Conservation (phyloP, 2,329 filamentous ascomycete genomes). For the Trichophyton benhamiae region DNA sequence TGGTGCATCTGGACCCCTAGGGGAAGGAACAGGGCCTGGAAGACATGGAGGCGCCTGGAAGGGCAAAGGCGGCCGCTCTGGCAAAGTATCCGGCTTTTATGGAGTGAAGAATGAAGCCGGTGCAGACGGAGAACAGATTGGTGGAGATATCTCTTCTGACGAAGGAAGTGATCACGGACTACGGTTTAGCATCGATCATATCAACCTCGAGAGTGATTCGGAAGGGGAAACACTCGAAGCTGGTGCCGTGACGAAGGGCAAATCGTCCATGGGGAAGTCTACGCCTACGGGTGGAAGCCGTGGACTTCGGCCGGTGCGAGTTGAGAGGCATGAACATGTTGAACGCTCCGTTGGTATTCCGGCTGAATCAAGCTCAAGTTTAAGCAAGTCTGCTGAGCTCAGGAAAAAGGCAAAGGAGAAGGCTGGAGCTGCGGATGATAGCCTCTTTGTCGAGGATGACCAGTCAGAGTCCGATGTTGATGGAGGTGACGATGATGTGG, state of each 20-base stretch:
- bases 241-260: constrained; percentile 22
- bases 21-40: constrained; percentile 19
- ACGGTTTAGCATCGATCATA: constrained; percentile 45
- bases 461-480: constrained; percentile 15
- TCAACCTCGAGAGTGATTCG: constrained; percentile 45
- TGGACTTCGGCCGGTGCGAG: constrained; percentile 41
- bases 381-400: constrained; percentile 33
- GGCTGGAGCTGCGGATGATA: constrained; percentile 19
- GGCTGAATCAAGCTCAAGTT: constrained; percentile 41
- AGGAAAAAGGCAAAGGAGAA: constrained; percentile 26
- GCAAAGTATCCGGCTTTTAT: constrained; percentile 19
- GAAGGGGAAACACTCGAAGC: constrained; percentile 27
- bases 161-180: constrained; percentile 38
- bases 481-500: constrained; percentile 28
- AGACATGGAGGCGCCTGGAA: constrained; percentile 18
- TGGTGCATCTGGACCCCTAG: constrained; percentile 21
- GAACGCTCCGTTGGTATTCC: constrained; percentile 44
- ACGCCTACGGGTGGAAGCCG: constrained; percentile 11
- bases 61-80: constrained; percentile 16
- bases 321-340: constrained; percentile 44
- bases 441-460: constrained; percentile 25
- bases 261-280: constrained; percentile 16
- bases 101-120: constrained; percentile 20
- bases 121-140: constrained; percentile 14
- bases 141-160: constrained; percentile 33